A percentile compares a stretch with the other conserved stretches of the same genome.
These are phyloP conservation scores for Rhodotorula sp. DNA, from an alignment of 1,284 basidiomycete species.

Conservation along the genomic window DNA sequence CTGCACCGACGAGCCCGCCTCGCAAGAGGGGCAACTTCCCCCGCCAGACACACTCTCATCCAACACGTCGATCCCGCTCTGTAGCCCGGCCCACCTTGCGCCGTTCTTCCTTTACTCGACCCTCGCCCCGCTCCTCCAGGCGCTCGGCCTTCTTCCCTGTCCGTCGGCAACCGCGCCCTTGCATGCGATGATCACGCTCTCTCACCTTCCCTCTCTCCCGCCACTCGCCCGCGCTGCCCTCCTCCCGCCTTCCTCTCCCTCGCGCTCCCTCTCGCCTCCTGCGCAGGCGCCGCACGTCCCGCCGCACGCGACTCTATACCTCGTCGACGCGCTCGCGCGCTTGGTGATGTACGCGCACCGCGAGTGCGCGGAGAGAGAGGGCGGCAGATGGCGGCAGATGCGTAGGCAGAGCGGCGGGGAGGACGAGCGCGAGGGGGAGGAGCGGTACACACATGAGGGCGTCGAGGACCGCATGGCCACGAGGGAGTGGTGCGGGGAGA, in stretches of 20 bases:
- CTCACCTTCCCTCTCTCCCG: background rate
- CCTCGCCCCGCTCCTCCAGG: background rate
- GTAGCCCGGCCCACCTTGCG: background rate
- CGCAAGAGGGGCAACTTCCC: too few species aligned
- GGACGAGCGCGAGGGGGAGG: too few species aligned
- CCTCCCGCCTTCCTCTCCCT: background rate
- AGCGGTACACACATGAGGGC: background rate
- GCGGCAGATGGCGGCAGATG: too few species aligned
- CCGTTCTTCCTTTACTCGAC: slow-evolving; percentile 17
- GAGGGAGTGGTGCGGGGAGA: background rate
- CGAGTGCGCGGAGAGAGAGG: background rate
- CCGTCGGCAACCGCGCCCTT: background rate
- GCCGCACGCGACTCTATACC: slow-evolving; percentile 6
- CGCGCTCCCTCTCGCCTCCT: background rate
- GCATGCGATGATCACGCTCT: background rate
- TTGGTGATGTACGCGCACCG: background rate
- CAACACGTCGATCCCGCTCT: accelerated
- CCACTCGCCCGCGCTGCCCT: slow-evolving; percentile 4
- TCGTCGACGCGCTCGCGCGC: slow-evolving; percentile 17
- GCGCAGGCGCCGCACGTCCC: background rate
- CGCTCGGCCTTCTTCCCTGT: background rate
- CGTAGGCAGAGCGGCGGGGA: too few species aligned
- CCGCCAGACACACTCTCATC: background rate
- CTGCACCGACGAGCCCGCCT: background rate
- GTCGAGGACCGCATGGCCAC: background rate